Evolutionary conservation across 163 green algal species (phyloP).

Genomic region (Volvox carteri): DNA sequence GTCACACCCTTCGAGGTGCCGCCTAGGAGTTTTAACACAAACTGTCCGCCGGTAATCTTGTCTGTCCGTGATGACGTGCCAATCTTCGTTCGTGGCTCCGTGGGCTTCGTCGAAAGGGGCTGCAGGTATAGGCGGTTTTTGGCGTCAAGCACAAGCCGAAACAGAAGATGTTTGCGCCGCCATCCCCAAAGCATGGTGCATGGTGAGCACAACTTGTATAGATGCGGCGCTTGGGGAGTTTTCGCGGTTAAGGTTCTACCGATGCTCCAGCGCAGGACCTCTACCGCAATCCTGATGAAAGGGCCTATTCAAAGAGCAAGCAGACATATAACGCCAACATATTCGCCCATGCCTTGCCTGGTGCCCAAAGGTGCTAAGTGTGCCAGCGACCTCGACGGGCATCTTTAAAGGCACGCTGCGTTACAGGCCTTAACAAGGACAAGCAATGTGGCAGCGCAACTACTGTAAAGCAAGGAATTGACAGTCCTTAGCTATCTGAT

Average conservation of each 20-base stretch:
- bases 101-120: conserved; percentile 31
- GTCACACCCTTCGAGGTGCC: conserved; percentile 38
- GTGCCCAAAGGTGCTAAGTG: conserved; percentile 42
- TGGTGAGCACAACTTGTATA: too few relatives aligned
- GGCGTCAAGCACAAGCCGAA: not conserved
- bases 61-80: conserved; percentile 32
- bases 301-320: too few relatives aligned
- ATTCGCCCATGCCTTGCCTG: conserved; percentile 33
- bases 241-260: too few relatives aligned
- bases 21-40: conserved; percentile 21
- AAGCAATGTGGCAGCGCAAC: too few relatives aligned
- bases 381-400: conserved; percentile 47
- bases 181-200: too few relatives aligned
- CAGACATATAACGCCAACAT: too few relatives aligned
- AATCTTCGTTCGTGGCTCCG: conserved; percentile 51
- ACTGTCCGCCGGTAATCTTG: conserved; percentile 40
- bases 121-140: conserved; percentile 16
- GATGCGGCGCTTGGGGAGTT: too few relatives aligned
- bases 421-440: not conserved
- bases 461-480: too few relatives aligned
- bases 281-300: too few relatives aligned
- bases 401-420: conserved; percentile 4
- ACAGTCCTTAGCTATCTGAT: not conserved
- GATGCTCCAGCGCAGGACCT: too few relatives aligned
- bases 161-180: not conserved